Percentiles rank a stretch among this genome's conserved stretches.
Evolutionary conservation across 441 rosid species (phyloP).

Genomic region (Cnidoscolus chayamansa): DNA sequence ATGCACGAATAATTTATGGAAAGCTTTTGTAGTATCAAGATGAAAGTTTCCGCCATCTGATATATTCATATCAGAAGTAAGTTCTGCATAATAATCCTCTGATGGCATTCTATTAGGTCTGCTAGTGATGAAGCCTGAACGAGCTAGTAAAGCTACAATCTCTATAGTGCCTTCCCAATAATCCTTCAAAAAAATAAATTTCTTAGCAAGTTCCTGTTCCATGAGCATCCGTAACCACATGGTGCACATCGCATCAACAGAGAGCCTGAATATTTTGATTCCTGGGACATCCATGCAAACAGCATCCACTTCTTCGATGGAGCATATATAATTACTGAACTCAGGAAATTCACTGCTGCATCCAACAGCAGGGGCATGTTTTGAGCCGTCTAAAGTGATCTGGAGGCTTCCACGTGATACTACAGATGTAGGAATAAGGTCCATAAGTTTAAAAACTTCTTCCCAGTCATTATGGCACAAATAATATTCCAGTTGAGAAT

Average conservation of each 20-base stretch:
- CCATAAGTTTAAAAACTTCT: slow-evolving; percentile 81
- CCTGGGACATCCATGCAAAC: slow-evolving; percentile 83
- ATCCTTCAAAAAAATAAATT: slow-evolving; percentile 74
- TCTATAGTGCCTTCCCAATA: slow-evolving; percentile 85
- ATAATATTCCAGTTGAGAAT: slow-evolving; percentile 89
- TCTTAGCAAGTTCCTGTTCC: slow-evolving; percentile 88
- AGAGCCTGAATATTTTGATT: slow-evolving; percentile 62
- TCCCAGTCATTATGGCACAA: slow-evolving; percentile 91
- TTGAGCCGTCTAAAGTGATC: slow-evolving; percentile 63
- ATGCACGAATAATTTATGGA: slow-evolving; percentile 66
- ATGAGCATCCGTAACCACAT: slow-evolving; percentile 69
- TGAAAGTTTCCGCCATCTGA: slow-evolving; percentile 39
- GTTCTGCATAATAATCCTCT: slow-evolving; percentile 45
- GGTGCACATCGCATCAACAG: slow-evolving; percentile 58
- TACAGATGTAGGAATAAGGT: slow-evolving; percentile 65
- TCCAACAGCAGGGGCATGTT: slow-evolving; percentile 47
- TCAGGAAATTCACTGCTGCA: slow-evolving; percentile 42
- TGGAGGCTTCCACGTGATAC: slow-evolving; percentile 75
- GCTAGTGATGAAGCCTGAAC: slow-evolving; percentile 67
- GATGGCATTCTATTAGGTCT: slow-evolving; percentile 34
- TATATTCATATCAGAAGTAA: slow-evolving; percentile 46
- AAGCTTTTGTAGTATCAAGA: slow-evolving; percentile 48
- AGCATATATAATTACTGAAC: slow-evolving; percentile 50
- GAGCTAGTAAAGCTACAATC: slow-evolving; percentile 71
- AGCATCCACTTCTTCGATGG: slow-evolving; percentile 79